These are phyloP conservation scores for Agrocybe chaxingu DNA, from an alignment of 768 basidiomycete genomes.

Conservation along the genomic window DNA sequence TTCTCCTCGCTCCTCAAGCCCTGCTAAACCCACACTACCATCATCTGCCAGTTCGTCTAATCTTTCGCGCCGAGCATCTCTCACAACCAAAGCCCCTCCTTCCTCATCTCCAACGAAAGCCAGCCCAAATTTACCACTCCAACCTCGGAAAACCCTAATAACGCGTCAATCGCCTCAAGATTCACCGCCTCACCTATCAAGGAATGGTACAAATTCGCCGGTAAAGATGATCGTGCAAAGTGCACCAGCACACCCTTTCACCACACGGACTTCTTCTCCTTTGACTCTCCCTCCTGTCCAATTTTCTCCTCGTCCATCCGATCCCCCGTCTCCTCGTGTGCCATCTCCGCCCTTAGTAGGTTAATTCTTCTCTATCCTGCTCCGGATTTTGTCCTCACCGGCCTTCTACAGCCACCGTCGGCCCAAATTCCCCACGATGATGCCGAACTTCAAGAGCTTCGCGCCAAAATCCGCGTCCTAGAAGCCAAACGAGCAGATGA, in stretches of 20 bases:
- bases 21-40: slow-evolving; percentile 42
- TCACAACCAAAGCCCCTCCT: slow-evolving; percentile 24
- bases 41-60: slow-evolving; percentile 22
- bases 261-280: slow-evolving; percentile 37
- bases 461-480: slow-evolving; percentile 78
- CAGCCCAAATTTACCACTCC: slow-evolving; percentile 39
- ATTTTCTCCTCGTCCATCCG: slow-evolving; percentile 19
- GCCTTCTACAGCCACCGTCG: background rate
- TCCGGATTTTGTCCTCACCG: background rate
- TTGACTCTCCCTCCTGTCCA: slow-evolving; percentile 33
- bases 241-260: slow-evolving; percentile 17
- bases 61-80: slow-evolving; percentile 5
- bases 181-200: slow-evolving; percentile 27
- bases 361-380: slow-evolving; percentile 9
- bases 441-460: slow-evolving; percentile 72
- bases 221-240: slow-evolving; percentile 6
- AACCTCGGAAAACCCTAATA: slow-evolving; percentile 47
- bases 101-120: slow-evolving; percentile 57
- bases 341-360: slow-evolving; percentile 26
- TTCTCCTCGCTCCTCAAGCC: slow-evolving; percentile 67
- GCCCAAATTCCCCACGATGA: slow-evolving; percentile 41
- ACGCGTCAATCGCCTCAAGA: slow-evolving; percentile 39
- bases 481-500: slow-evolving; percentile 89
- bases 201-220: slow-evolving; percentile 24
- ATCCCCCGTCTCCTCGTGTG: slow-evolving; percentile 18